Base-by-base conservation (phyloP, 1,139 yeast species). In the Sugiyamaella paludigena region DNA sequence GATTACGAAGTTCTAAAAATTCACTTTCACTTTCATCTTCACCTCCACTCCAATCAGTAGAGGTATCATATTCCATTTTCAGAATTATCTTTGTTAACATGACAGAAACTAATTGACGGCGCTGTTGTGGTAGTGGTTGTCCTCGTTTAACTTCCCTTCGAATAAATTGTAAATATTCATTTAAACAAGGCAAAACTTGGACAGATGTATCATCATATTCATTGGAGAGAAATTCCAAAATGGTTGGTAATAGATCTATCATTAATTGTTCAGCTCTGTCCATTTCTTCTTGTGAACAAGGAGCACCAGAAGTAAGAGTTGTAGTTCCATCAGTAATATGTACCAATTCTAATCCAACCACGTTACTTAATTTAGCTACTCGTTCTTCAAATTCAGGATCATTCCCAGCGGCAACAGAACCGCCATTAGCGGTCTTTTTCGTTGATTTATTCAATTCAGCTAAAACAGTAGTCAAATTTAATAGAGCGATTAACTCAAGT, bases 161-260 rank as follows among this genome's bases (percentile, higher is more conserved):
- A 57, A 89, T 71, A 43, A 83, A 75, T 12, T 86, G 71, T 52
- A 92, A 72, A 62, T 84, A 89, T 49, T 81, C 86, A 43, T 86
- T 81, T 45, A 92, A 73, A 59, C 88, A 86, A 6, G 94, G 84
- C 62, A 91, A 85, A 2, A 88, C 85, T 63, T 87, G 95, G 44
- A 78, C 77, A 1, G 95, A 81, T 10, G 92, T 85, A 55, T 94
- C 97, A 65, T 92, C 98, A 63, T 84, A 91, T 55, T 86, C 95
- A 60, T 87, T 86, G 36, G 80, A 74, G 60, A 92, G 76, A 55
- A 85, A 87, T 50, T 77, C 78, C 50, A 91, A 75, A 10, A 87
- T 74, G 31, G 82, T 73, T 16, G 97, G 97, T 75, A 91, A 80
- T 35, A 87, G 74, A 43, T 73, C 77, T n/a, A 81, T 65, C 28